Percentiles rank a stretch among this genome's conserved stretches.
These are phyloP conservation scores for Gypsophila paniculata DNA, from an alignment of 179 eudicot species.

Conservation along the genomic window DNA sequence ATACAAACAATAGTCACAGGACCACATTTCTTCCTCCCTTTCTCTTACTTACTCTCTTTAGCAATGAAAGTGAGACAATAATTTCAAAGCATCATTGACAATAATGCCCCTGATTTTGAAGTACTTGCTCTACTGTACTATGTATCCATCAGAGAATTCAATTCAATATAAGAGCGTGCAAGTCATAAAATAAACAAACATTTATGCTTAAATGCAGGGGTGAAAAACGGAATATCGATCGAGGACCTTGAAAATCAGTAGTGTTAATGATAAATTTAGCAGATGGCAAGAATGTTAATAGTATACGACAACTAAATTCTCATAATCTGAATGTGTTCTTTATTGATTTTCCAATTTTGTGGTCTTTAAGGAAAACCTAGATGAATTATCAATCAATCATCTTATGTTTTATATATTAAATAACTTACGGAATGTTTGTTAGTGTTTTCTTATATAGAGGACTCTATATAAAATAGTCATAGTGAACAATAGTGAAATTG, in stretches of 20 bases:
- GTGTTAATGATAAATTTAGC: too few species aligned
- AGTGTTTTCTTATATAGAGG: not conserved
- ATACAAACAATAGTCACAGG: constrained; percentile 32
- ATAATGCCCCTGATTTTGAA: constrained; percentile 27
- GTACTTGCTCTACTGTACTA: constrained; percentile 8
- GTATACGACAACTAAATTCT: not conserved
- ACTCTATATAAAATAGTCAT: constrained; percentile 3
- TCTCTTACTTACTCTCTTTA: constrained; percentile 15
- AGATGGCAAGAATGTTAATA: not conserved
- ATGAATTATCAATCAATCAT: not conserved
- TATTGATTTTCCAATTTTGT: not conserved
- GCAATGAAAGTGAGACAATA: constrained; percentile 22
- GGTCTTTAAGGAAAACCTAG: not conserved
- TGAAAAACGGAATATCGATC: constrained; percentile 6
- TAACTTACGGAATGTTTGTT: not conserved
- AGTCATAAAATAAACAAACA: not conserved
- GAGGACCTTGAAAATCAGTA: not conserved
- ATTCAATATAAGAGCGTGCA: constrained; percentile 14
- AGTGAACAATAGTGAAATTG: not conserved
- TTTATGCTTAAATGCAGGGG: not conserved
- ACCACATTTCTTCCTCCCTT: constrained; percentile 27
- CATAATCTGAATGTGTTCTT: not conserved
- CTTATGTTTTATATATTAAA: not conserved
- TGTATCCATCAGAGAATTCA: constrained; percentile 21
- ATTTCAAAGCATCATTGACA: constrained; percentile 30